phyloP scores from a whole-genome alignment of 2,329 filamentous ascomycete species.

The Phialophora chinensis region DNA sequence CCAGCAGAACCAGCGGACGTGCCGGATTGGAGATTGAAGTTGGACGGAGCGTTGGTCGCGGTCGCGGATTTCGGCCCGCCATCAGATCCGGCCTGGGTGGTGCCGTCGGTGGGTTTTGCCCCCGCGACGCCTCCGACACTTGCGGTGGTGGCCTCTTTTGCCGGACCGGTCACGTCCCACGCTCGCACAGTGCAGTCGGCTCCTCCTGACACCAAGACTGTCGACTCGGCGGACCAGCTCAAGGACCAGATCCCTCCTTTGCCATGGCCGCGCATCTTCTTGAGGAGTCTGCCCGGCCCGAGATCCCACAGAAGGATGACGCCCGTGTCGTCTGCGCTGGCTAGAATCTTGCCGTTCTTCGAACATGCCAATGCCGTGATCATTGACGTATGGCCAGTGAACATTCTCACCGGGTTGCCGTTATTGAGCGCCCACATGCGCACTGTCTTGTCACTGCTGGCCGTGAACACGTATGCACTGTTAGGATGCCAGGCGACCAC shows the following conservation, averaged over 20 bases:
- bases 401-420: constrained; percentile 85
- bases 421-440: constrained; percentile 96
- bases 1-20: constrained; percentile 31
- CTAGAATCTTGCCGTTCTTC: constrained; percentile 86
- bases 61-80: constrained; percentile 15
- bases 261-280: constrained; percentile 90
- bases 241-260: constrained; percentile 94
- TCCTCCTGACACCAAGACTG: constrained; percentile 84
- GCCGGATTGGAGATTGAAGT: constrained; percentile 18
- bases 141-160: constrained; percentile 60
- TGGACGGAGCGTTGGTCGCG: constrained; percentile 19
- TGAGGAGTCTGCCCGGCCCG: constrained; percentile 80
- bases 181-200: constrained; percentile 91
- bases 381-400: constrained; percentile 87
- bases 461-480: constrained; percentile 89
- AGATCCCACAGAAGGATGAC: constrained; percentile 96
- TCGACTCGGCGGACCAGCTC: constrained; percentile 91
- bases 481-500: constrained; percentile 94
- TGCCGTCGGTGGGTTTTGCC: constrained; percentile 7
- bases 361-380: constrained; percentile 85
- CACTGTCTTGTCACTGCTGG: constrained; percentile 89
- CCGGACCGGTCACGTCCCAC: constrained; percentile 84
- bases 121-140: constrained; percentile 43
- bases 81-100: neutral
- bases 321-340: constrained; percentile 84